Percentiles rank a stretch among this genome's conserved stretches.
Evolutionary conservation across 441 rosid species (phyloP).

Genomic region (Eruca vesicaria): DNA sequence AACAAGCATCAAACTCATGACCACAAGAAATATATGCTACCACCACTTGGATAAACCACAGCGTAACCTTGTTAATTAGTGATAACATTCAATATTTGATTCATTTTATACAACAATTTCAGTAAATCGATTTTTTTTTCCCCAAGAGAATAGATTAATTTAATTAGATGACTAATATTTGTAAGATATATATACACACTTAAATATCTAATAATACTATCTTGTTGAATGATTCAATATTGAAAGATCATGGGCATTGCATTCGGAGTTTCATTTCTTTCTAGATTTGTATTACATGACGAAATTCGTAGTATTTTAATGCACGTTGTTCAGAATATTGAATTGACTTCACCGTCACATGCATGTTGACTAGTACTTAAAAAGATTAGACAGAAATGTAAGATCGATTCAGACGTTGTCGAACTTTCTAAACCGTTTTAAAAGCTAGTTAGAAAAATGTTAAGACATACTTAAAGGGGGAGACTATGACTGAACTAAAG

Average conservation of each 20-base stretch:
- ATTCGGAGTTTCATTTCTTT: background rate
- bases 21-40: too few species aligned
- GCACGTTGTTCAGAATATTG: background rate
- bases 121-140: too few species aligned
- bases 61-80: too few species aligned
- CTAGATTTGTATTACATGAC: background rate
- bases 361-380: background rate
- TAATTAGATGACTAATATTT: background rate
- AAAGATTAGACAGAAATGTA: background rate
- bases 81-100: too few species aligned
- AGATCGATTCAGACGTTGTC: conserved; percentile 2
- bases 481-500: background rate
- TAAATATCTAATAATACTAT: background rate
- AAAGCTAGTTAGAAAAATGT: background rate
- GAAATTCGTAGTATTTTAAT: background rate
- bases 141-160: background rate
- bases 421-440: background rate
- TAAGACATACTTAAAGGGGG: background rate
- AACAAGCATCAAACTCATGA: too few species aligned
- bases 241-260: background rate
- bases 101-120: too few species aligned
- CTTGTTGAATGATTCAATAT: background rate
- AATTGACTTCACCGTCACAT: conserved; percentile 9
- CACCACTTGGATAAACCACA: too few species aligned
- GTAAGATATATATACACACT: background rate